Evolutionary conservation across 2,329 filamentous ascomycete species (phyloP).

Genomic region (Drechmeria coniospora): DNA sequence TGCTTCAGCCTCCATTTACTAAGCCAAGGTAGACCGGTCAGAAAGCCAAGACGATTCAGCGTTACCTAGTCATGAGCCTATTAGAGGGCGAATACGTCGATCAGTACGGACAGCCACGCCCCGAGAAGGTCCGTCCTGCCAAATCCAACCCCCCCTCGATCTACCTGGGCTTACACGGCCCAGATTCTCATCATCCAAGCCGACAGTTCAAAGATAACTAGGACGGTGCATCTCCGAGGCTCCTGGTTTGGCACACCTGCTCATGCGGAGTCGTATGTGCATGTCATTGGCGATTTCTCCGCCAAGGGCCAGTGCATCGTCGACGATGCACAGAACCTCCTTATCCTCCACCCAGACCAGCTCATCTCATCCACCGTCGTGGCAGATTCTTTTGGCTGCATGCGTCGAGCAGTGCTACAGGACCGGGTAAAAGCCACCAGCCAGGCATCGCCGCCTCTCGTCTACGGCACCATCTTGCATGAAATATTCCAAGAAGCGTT

Average conservation of each 20-base stretch:
- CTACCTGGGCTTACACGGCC: slow-evolving; percentile 6
- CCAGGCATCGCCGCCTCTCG: slow-evolving; percentile 61
- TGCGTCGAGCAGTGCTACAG: slow-evolving; percentile 80
- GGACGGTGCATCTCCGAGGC: slow-evolving; percentile 61
- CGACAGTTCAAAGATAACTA: slow-evolving; percentile 51
- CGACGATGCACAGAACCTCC: slow-evolving; percentile 66
- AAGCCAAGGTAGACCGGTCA: slow-evolving; percentile 51
- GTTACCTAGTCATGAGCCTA: slow-evolving; percentile 68
- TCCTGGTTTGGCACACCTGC: slow-evolving; percentile 78
- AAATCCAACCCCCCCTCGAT: background rate
- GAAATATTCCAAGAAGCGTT: slow-evolving; percentile 90
- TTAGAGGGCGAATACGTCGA: slow-evolving; percentile 53
- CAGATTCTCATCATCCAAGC: slow-evolving; percentile 72
- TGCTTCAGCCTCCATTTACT: slow-evolving; percentile 30
- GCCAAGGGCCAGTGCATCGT: slow-evolving; percentile 58
- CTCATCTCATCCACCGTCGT: slow-evolving; percentile 89
- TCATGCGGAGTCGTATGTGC: slow-evolving; percentile 60
- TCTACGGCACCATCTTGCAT: slow-evolving; percentile 88
- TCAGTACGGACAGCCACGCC: slow-evolving; percentile 39
- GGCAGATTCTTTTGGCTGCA: slow-evolving; percentile 89
- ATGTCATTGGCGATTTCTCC: slow-evolving; percentile 70
- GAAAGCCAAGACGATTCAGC: slow-evolving; percentile 63
- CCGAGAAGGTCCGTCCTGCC: slow-evolving; percentile 52
- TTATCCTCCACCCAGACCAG: slow-evolving; percentile 90
- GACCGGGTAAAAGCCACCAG: slow-evolving; percentile 87